Evolutionary conservation across 352 stramenopile genomes (phyloP).

Genomic region (Phytophthora brassicae): DNA sequence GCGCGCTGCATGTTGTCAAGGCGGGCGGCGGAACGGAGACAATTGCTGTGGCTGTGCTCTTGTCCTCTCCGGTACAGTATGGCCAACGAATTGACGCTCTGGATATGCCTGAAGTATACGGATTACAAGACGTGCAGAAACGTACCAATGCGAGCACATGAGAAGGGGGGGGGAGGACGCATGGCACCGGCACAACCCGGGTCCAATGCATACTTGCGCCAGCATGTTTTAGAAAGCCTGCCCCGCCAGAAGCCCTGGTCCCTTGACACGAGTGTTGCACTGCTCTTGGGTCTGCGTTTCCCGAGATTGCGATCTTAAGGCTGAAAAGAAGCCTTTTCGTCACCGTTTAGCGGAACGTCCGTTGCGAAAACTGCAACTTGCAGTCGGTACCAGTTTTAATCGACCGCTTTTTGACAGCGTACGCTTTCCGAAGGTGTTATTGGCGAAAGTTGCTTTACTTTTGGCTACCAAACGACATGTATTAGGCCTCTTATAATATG

Average conservation of each 20-base stretch:
- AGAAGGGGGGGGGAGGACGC: conserved; percentile 25
- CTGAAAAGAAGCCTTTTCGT: conserved; percentile 18
- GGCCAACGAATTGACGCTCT: conserved; percentile 20
- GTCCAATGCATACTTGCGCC: conserved; percentile 12
- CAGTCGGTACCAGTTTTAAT: not conserved
- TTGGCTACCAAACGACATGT: not conserved
- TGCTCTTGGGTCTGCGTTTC: conserved; percentile 29
- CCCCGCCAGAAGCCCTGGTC: conserved; percentile 1
- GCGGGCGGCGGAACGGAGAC: conserved; percentile 8
- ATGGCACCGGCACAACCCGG: conserved; percentile 5
- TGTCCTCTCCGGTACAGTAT: conserved; percentile 12
- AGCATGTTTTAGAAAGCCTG: conserved; percentile 9
- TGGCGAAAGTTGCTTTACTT: not conserved
- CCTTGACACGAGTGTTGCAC: conserved; percentile 26
- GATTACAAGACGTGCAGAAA: conserved; percentile 31
- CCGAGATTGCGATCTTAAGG: conserved; percentile 13
- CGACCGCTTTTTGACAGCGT: not conserved
- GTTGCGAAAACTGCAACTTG: conserved; percentile 14
- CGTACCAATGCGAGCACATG: conserved; percentile 14
- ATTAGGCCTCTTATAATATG: not conserved
- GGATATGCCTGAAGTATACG: conserved; percentile 27
- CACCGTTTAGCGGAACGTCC: conserved; percentile 13
- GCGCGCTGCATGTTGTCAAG: conserved; percentile 11
- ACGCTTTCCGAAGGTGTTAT: not conserved
- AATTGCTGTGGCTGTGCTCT: conserved; percentile 22